Evolutionary conservation across 305 asterid genomes (phyloP).

Genomic region (Solanum chacoense): DNA sequence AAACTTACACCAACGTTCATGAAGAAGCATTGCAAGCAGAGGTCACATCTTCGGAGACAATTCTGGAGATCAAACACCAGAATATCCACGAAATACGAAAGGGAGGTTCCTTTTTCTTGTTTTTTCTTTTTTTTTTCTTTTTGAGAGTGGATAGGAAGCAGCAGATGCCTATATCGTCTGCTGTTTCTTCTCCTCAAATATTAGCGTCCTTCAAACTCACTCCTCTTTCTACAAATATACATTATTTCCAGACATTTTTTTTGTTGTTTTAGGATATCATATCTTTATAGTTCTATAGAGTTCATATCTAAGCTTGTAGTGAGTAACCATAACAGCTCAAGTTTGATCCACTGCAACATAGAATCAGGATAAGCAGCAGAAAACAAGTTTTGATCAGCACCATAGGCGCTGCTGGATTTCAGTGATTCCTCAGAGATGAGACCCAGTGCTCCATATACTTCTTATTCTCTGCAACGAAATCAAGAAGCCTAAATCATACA

Average conservation of each 20-base stretch:
- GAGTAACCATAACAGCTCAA: not conserved
- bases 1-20: not conserved
- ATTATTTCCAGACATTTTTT: not conserved
- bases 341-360: not conserved
- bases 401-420: not conserved
- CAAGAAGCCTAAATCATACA: not conserved
- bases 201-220: not conserved
- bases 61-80: not conserved
- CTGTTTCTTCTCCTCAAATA: not conserved
- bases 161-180: not conserved
- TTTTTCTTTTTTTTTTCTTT: not conserved
- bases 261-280: not conserved
- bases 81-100: not conserved
- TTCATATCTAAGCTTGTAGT: not conserved
- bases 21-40: not conserved
- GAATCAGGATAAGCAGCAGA: conserved; percentile 3
- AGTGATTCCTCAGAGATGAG: conserved; percentile 21
- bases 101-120: not conserved
- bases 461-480: conserved; percentile 27
- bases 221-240: not conserved
- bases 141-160: not conserved
- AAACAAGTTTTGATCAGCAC: not conserved
- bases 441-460: conserved; percentile 35
- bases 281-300: not conserved
- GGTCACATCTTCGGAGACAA: not conserved